Base-by-base conservation (phyloP, 192 early-diverging fungal genomes). In the Backusella tuberculispora region DNA sequence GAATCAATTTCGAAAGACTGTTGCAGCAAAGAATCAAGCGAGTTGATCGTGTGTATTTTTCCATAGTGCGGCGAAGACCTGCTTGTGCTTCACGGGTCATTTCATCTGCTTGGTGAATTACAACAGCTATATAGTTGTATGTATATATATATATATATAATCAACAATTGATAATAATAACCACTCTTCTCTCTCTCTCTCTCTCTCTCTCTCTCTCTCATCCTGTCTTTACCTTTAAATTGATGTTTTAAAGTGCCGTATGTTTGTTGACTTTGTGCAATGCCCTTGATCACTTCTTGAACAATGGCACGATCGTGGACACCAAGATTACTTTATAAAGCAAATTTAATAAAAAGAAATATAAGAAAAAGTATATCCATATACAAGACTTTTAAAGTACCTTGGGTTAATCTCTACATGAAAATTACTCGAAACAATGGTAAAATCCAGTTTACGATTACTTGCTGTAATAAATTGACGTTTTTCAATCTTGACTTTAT, bases 51-150 rank as follows among this genome's bases (percentile, higher is more conserved):
- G 95, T 95, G 81, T 99, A 99, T 85, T 98, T 99, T 83, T 99
- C 98, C 98, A 99, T 99, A 3, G 98, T 99, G n/a, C 98, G 87
- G 69, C 98, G 91, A 69, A 99, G 88, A 29, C 92, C 97, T 41
- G 96, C 92, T 83, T 99, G 98, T 14, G 98, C 97, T 65, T 97
- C 95, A 46, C 92, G 86, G 40, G 91, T 89, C 66, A 99, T 86
- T 50, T 83, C 74, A 78, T 99, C 96, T 4, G 98, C 97, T 81
- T 98, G 97, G 81, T 98, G 93, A 67, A 99, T 87, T 24, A 99
- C 89, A 6, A 99, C 94, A 5, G 98, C 93, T 94, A 76, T 4
- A 71, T 44, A 66, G 10, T 34, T 34, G 29, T 34, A 34, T 65
- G 44, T 74, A 65, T 65, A 50, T 34, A 34, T 34, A 2, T 34